A percentile compares a stretch with the other conserved stretches of the same genome.
Conservation (phyloP, 768 basidiomycete species). For the Auriscalpium vulgare region DNA sequence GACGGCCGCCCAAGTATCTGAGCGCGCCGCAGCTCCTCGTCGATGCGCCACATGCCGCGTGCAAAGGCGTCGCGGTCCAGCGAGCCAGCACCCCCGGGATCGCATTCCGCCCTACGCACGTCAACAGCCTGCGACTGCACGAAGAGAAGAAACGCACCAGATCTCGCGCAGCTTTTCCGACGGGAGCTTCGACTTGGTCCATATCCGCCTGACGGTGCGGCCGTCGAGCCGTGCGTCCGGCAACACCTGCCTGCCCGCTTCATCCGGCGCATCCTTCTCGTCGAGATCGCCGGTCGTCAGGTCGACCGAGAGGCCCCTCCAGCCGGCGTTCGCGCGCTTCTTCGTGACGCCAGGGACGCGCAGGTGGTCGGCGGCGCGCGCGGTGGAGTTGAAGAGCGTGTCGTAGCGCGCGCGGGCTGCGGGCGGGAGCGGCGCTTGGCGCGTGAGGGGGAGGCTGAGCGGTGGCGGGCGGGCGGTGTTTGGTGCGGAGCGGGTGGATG, state of each 20-base stretch:
- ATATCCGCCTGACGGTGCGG: slow-evolving; percentile 45
- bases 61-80: slow-evolving; percentile 57
- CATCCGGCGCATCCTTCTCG: slow-evolving; percentile 1
- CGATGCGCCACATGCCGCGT: slow-evolving; percentile 73
- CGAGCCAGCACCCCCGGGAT: slow-evolving; percentile 39
- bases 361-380: slow-evolving; percentile 23
- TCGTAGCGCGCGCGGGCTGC: slow-evolving; percentile 21
- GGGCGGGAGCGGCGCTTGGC: slow-evolving; percentile 16
- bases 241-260: slow-evolving; percentile 23
- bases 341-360: slow-evolving; percentile 27
- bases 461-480: slow-evolving; percentile 2
- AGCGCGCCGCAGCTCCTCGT: slow-evolving; percentile 60
- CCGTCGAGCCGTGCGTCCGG: slow-evolving; percentile 44
- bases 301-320: slow-evolving; percentile 63
- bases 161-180: slow-evolving; percentile 44
- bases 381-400: slow-evolving; percentile 21
- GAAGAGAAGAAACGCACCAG: slow-evolving; percentile 38
- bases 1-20: slow-evolving; percentile 22
- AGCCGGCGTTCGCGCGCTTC: slow-evolving; percentile 51
- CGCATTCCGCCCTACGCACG: slow-evolving; percentile 54
- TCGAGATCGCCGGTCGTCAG: slow-evolving; percentile 31
- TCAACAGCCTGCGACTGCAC: neutral
- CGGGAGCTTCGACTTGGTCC: slow-evolving; percentile 49
- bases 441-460: neutral
- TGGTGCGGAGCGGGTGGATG: slow-evolving; percentile 29